Percentiles rank a stretch among this genome's conserved stretches.
Evolutionary conservation across 345 rosid genomes (phyloP).

Genomic region (Citrus trifoliata): DNA sequence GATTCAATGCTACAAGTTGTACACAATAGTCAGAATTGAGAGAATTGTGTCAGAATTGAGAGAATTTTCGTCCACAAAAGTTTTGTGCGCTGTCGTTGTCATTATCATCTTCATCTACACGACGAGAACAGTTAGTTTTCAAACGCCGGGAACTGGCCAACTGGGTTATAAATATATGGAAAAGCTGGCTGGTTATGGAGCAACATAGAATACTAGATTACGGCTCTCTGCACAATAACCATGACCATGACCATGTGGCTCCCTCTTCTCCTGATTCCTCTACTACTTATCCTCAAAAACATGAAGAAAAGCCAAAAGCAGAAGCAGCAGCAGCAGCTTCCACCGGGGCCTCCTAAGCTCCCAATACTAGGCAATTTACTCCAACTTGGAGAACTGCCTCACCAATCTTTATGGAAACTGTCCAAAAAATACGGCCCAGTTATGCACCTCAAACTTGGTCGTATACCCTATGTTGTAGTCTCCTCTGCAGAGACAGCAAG

Average conservation of each 20-base stretch:
- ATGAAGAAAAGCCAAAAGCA: too few relatives aligned
- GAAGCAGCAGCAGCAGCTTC: conserved; percentile 2
- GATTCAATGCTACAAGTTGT: too few relatives aligned
- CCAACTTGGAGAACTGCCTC: conserved; percentile 28
- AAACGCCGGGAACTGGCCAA: too few relatives aligned
- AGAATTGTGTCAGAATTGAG: too few relatives aligned
- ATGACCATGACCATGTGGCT: neutral
- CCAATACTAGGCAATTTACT: conserved; percentile 37
- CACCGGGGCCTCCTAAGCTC: conserved; percentile 27
- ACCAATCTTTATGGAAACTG: conserved; percentile 34
- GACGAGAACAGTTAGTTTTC: too few relatives aligned
- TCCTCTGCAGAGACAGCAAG: conserved; percentile 33
- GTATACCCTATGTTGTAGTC: conserved; percentile 21
- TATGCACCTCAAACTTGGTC: conserved; percentile 27
- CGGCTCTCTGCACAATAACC: too few relatives aligned
- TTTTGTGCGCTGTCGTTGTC: neutral
- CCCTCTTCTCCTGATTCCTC: conserved; percentile 3
- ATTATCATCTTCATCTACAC: too few relatives aligned
- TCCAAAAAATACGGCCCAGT: conserved; percentile 31
- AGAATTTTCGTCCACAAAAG: too few relatives aligned
- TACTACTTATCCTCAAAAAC: neutral
- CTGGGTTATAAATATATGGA: too few relatives aligned
- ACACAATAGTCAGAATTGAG: too few relatives aligned
- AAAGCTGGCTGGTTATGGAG: too few relatives aligned
- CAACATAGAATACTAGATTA: too few relatives aligned